Evolutionary conservation across 75 land plant genomes (phyloP).

Genomic region (Sequoia sempervirens): DNA sequence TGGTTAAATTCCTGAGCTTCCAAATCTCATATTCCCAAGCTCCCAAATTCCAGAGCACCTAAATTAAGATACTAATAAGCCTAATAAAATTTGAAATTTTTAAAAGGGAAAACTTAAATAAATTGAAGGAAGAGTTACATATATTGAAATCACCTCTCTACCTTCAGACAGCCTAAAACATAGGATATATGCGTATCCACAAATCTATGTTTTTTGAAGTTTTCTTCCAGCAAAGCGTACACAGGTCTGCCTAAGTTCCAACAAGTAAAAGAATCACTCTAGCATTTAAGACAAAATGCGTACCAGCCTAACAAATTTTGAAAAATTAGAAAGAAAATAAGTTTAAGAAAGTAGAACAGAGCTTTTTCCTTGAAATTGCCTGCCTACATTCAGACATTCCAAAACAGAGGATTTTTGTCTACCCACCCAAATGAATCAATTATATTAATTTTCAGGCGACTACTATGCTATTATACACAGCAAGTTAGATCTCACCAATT

Average conservation of each 20-base stretch:
- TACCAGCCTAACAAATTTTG: neutral
- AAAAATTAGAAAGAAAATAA: neutral
- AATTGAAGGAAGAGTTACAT: neutral
- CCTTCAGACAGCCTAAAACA: neutral
- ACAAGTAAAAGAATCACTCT: neutral
- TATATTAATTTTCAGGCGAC: neutral
- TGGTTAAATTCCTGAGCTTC: too few relatives aligned
- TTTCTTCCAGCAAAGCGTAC: neutral
- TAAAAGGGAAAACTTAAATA: neutral
- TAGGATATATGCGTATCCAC: neutral
- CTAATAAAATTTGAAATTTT: neutral
- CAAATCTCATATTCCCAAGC: too few relatives aligned
- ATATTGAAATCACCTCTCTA: neutral
- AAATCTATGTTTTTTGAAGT: neutral
- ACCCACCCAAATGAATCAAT: too few relatives aligned
- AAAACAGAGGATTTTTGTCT: neutral
- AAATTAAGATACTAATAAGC: neutral
- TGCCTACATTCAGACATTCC: neutral
- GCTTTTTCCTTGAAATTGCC: neutral
- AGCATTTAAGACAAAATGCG: neutral
- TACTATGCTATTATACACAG: neutral
- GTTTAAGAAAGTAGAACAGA: neutral
- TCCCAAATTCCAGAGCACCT: too few relatives aligned
- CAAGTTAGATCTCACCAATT: constrained; percentile 7
- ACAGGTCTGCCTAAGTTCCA: neutral